Conservation (phyloP, 169 alveolate genomes). For the Eimeria praecox region DNA sequence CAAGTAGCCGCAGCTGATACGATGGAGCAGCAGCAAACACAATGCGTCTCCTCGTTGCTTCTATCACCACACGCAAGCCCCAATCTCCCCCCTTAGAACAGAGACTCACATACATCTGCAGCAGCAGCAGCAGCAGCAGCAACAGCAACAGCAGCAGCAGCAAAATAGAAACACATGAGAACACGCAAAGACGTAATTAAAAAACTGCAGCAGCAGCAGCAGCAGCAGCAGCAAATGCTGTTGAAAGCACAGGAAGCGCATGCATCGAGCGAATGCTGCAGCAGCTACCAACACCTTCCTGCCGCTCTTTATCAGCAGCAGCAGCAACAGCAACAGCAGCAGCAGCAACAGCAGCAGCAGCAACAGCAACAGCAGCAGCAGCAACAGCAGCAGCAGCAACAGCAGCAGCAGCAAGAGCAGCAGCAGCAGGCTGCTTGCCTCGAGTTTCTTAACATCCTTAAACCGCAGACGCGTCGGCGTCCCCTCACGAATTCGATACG, state of each 20-base stretch:
- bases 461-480: constrained; percentile 35
- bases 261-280: neutral
- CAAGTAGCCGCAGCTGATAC: neutral
- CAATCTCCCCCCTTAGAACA: constrained; percentile 17
- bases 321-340: neutral
- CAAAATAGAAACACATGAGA: neutral
- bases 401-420: neutral
- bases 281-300: neutral
- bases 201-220: constrained; percentile 19
- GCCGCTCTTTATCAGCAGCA: neutral
- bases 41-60: constrained; percentile 16
- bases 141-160: neutral
- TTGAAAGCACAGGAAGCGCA: neutral
- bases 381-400: neutral
- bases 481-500: constrained; percentile 26
- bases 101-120: constrained; percentile 7
- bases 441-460: constrained; percentile 48
- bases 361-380: neutral
- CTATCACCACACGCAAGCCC: constrained; percentile 54
- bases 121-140: constrained; percentile 35
- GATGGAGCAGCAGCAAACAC: neutral
- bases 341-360: too few relatives aligned
- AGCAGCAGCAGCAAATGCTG: neutral
- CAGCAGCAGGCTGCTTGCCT: constrained; percentile 12
- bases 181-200: neutral